phyloP scores from a whole-genome alignment of 2,329 filamentous ascomycete genomes.

The Boeremia lycopersici region DNA sequence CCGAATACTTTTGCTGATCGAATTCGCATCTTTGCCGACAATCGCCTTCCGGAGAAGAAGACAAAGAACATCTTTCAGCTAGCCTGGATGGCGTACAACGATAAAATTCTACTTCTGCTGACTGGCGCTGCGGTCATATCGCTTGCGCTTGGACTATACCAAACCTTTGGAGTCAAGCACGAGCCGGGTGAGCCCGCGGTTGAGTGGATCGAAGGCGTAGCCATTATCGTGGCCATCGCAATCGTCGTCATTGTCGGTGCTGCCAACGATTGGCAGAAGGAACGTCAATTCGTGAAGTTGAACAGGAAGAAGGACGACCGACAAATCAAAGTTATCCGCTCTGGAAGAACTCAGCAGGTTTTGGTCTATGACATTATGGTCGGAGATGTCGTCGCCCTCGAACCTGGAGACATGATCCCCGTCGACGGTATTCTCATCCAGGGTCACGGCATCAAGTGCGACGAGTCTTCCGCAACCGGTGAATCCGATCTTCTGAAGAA shows the following conservation, averaged over 20 bases:
- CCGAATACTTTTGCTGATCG: slow-evolving; percentile 62
- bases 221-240: slow-evolving; percentile 76
- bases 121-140: slow-evolving; percentile 73
- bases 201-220: slow-evolving; percentile 83
- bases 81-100: slow-evolving; percentile 83
- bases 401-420: slow-evolving; percentile 72
- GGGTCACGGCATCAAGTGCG: slow-evolving; percentile 70
- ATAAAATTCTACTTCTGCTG: slow-evolving; percentile 67
- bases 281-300: slow-evolving; percentile 78
- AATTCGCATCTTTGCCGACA: slow-evolving; percentile 72
- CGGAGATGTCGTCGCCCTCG: slow-evolving; percentile 73
- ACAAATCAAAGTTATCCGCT: slow-evolving; percentile 75
- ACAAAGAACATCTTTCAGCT: slow-evolving; percentile 72
- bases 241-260: slow-evolving; percentile 79
- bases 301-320: slow-evolving; percentile 82
- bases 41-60: slow-evolving; percentile 72
- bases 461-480: slow-evolving; percentile 75
- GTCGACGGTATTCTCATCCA: slow-evolving; percentile 73
- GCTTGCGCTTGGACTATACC: slow-evolving; percentile 74
- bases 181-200: slow-evolving; percentile 60
- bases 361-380: slow-evolving; percentile 71
- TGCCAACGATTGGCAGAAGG: slow-evolving; percentile 83
- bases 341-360: slow-evolving; percentile 69
- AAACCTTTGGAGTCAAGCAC: slow-evolving; percentile 67
- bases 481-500: slow-evolving; percentile 77